phyloP scores from a whole-genome alignment of 441 rosid species.

The Capsella rubella region DNA sequence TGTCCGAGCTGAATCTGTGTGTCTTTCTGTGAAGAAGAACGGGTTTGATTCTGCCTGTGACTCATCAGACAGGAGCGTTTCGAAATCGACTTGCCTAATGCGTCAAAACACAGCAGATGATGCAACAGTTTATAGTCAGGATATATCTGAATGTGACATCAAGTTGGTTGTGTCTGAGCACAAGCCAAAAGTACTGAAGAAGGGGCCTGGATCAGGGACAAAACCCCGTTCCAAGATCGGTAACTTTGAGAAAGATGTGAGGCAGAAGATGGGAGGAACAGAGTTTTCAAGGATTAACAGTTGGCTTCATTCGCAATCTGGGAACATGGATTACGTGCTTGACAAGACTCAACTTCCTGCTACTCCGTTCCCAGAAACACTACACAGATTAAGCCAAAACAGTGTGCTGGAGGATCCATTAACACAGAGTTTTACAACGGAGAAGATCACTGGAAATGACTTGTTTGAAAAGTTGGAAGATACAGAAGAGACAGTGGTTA shows the following conservation, averaged over 20 bases:
- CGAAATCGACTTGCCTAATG: constrained; percentile 60
- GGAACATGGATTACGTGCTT: constrained; percentile 35
- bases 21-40: constrained; percentile 54
- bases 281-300: constrained; percentile 52
- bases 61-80: constrained; percentile 57
- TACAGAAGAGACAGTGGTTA: constrained; percentile 41
- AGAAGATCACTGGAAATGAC: constrained; percentile 29
- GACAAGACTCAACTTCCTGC: constrained; percentile 41
- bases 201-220: constrained; percentile 21
- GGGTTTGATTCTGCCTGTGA: constrained; percentile 46
- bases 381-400: constrained; percentile 21
- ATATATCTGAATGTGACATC: constrained; percentile 57
- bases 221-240: constrained; percentile 28
- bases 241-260: constrained; percentile 37
- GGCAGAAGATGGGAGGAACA: constrained; percentile 26
- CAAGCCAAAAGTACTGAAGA: constrained; percentile 36
- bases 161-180: constrained; percentile 50
- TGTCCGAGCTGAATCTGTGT: constrained; percentile 61
- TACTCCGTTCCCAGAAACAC: constrained; percentile 46
- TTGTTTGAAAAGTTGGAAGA: constrained; percentile 33
- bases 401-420: constrained; percentile 20
- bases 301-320: constrained; percentile 58
- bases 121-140: constrained; percentile 69
- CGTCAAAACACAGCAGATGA: constrained; percentile 51
- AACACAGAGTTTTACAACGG: constrained; percentile 11